Base-by-base conservation (phyloP, 179 eudicot species). In the Heliamphora pulchella region DNA sequence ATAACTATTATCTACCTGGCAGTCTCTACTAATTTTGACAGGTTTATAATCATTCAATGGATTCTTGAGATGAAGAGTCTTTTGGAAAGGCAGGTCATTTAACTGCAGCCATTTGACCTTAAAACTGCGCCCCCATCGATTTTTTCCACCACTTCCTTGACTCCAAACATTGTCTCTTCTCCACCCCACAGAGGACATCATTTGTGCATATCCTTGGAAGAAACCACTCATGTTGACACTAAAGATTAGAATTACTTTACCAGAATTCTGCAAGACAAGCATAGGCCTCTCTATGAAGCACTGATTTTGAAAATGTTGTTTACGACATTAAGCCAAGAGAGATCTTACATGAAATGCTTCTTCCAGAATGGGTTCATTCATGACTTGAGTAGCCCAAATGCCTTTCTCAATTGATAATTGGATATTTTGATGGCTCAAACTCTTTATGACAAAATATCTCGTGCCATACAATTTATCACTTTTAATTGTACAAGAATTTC, bases 151-250 rank as follows among this genome's bases (percentile, higher is more conserved):
- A 79, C 81, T 77, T 81, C 91, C 94, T 87, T 89, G 92, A 83
- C 87, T 90, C 98, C 98, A 93, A 77, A 93, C 86, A 82, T 86
- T 82, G 71, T 93, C 98, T 66, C 92, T 82, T 80, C 93, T 86
- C 86, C 90, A 89, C 70, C 96, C 96, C 81, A 93, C 91, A 70
- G 98, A 84, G 69, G 98, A 90, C 86, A 87, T 86, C 96, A 93
- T 93, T 86, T 93, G 89, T 63, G 96, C 94, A 86, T 91, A 93
- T 71, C 96, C 98, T 90, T 93, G 96, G 88, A 93, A 93, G 91
- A 80, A 90, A 61, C 98, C 94, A 82, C 98, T 93, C 88, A 89
- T 87, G 92, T 93, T 93, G 88, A 93, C 96, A 84, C 97, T 93
- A 84, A 87, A 93, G 87, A 93, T 90, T 85, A 93, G 80, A 74